Percentiles rank a stretch among this genome's conserved stretches.
phyloP scores from a whole-genome alignment of 345 rosid genomes.

The Hibiscus mutabilis region DNA sequence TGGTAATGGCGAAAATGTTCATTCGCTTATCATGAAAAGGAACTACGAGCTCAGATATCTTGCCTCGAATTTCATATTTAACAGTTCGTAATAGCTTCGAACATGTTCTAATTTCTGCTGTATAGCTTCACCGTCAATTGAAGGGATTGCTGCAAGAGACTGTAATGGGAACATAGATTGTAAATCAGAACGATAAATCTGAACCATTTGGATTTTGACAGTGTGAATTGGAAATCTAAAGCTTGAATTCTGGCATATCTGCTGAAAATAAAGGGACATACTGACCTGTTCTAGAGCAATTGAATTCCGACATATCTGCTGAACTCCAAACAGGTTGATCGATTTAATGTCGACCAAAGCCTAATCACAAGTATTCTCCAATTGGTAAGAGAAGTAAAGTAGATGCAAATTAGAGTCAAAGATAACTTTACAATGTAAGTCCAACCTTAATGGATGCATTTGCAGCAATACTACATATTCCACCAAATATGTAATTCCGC shows the following conservation, averaged over 20 bases:
- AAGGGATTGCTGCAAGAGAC: constrained; percentile 93
- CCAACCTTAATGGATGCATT: constrained; percentile 82
- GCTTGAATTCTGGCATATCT: background rate
- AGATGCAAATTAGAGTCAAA: background rate
- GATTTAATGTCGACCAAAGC: constrained; percentile 79
- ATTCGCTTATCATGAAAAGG: background rate
- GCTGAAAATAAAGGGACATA: background rate
- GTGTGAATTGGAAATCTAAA: background rate
- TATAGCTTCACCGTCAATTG: constrained; percentile 65
- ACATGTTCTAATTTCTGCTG: constrained; percentile 78
- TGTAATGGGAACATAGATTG: constrained; percentile 24
- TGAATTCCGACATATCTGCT: constrained; percentile 92
- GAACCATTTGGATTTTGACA: background rate
- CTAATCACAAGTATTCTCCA: constrained; percentile 31
- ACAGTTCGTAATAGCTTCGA: constrained; percentile 78
- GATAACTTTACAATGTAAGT: background rate
- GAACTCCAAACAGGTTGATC: constrained; percentile 96
- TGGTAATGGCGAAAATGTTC: background rate
- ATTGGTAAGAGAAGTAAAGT: background rate
- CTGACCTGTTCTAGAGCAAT: constrained; percentile 94
- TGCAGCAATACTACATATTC: constrained; percentile 84
- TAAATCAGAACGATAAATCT: background rate
- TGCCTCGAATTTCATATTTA: constrained; percentile 97
- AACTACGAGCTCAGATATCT: constrained; percentile 17
- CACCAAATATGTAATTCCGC: constrained; percentile 90